A percentile compares a stretch with the other conserved stretches of the same genome.
These are phyloP conservation scores for Pichia manshurica DNA, from an alignment of 805 yeast genomes.

Conservation along the genomic window DNA sequence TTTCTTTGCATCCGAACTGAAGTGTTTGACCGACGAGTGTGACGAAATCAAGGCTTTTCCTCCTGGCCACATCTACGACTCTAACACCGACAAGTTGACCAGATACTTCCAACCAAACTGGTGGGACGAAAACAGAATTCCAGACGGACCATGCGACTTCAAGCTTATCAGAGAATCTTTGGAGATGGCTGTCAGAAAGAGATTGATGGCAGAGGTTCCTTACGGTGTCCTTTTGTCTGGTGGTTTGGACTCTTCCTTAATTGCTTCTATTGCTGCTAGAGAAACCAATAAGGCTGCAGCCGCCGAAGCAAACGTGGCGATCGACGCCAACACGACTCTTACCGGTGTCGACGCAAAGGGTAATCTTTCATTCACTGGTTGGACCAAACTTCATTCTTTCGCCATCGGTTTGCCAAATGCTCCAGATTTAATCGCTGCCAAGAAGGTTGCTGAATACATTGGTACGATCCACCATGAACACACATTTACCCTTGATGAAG, in stretches of 20 bases:
- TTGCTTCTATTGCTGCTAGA: constrained; percentile 95
- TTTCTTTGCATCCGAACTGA: constrained; percentile 90
- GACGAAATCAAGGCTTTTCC: constrained; percentile 92
- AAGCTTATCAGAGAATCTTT: constrained; percentile 67
- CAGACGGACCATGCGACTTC: constrained; percentile 71
- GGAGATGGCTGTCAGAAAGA: constrained; percentile 95
- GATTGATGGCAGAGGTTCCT: constrained; percentile 99
- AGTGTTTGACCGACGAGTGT: constrained; percentile 91
- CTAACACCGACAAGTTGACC: constrained; percentile 75
- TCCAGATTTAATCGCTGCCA: constrained; percentile 95
- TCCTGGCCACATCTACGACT: constrained; percentile 96
- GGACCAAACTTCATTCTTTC: constrained; percentile 84
- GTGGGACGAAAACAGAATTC: constrained; percentile 81
- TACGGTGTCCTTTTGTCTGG: constrained; percentile 97
- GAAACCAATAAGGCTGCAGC: constrained; percentile 80
- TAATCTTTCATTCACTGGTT: constrained; percentile 68
- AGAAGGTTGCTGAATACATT: constrained; percentile 91
- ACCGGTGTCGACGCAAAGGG: constrained; percentile 93
- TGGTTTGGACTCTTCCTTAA: constrained; percentile 94
- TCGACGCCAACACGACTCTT: constrained; percentile 58
- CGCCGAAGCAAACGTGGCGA: constrained; percentile 34
- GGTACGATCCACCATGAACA: constrained; percentile 98
- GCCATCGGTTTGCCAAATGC: constrained; percentile 98
- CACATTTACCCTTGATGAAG: constrained; percentile 94
- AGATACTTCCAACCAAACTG: constrained; percentile 91